Conservation (phyloP, 208 protist genomes). For the Kentomonas sorsogonicus region DNA sequence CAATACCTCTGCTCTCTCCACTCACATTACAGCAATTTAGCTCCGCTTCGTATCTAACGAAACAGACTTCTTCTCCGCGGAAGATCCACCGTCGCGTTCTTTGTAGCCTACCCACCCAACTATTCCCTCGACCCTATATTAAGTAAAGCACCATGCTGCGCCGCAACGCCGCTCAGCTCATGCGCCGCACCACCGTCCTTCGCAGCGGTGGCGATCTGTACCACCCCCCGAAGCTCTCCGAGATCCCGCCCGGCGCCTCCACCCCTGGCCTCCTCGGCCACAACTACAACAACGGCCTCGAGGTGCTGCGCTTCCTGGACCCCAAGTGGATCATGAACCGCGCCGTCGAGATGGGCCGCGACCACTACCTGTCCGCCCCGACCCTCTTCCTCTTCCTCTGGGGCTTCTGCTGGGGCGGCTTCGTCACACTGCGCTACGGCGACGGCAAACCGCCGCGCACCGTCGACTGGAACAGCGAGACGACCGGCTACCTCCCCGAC, state of each 20-base stretch:
- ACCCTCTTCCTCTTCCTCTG: constrained; percentile 79
- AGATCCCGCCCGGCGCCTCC: constrained; percentile 51
- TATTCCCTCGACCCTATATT: no score
- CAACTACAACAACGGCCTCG: constrained; percentile 62
- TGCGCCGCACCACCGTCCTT: constrained; percentile 63
- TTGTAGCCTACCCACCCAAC: no score
- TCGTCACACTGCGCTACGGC: constrained; percentile 62
- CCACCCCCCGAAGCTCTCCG: constrained; percentile 72
- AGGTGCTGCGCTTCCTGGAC: constrained; percentile 68
- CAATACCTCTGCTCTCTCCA: no score
- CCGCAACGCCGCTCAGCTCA: constrained; percentile 54
- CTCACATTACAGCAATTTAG: no score
- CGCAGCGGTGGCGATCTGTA: constrained; percentile 81
- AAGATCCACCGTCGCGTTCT: no score
- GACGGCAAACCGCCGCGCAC: constrained; percentile 78
- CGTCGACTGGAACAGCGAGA: constrained; percentile 88
- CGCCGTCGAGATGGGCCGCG: constrained; percentile 70
- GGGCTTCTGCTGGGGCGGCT: constrained; percentile 84
- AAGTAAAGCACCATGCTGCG: constrained; percentile 62
- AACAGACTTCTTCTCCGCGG: no score
- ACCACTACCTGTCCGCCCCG: constrained; percentile 82
- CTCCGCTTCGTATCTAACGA: no score
- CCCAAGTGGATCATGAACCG: constrained; percentile 92
- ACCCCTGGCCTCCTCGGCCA: constrained; percentile 77
- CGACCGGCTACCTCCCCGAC: constrained; percentile 71